phyloP scores from a whole-genome alignment of 1,139 yeast species.

The Tardiomyces depauwii region DNA sequence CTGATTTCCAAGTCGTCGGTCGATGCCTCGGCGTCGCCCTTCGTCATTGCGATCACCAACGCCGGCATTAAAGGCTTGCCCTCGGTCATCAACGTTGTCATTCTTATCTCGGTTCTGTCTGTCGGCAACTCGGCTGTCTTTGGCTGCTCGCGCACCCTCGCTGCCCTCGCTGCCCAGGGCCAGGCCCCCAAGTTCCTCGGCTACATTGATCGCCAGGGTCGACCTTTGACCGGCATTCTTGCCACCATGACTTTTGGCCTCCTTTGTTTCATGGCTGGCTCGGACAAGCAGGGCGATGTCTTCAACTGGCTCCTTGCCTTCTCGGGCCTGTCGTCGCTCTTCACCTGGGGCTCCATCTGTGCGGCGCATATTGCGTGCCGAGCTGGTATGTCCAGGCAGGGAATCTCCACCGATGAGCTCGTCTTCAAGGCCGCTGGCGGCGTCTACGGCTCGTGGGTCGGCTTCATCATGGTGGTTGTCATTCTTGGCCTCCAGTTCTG shows the following conservation, averaged over 20 bases:
- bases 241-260: constrained; percentile 51
- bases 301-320: constrained; percentile 74
- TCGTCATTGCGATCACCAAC: constrained; percentile 52
- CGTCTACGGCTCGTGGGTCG: constrained; percentile 56
- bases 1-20: constrained; percentile 42
- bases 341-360: constrained; percentile 68
- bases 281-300: constrained; percentile 56
- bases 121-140: constrained; percentile 70
- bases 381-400: constrained; percentile 55
- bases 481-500: constrained; percentile 55
- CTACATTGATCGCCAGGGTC: constrained; percentile 63
- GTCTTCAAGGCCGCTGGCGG: constrained; percentile 66
- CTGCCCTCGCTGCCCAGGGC: constrained; percentile 73
- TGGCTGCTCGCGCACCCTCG: constrained; percentile 72
- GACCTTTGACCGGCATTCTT: constrained; percentile 61
- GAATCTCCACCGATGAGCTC: constrained; percentile 52
- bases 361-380: constrained; percentile 58
- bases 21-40: constrained; percentile 59
- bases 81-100: constrained; percentile 62
- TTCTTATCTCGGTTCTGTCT: constrained; percentile 56
- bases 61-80: constrained; percentile 55
- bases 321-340: constrained; percentile 67
- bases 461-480: constrained; percentile 45
- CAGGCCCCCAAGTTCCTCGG: constrained; percentile 64
- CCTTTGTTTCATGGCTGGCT: constrained; percentile 57